Evolutionary conservation across 2,329 filamentous ascomycete species (phyloP), one percentile per base, ranked within the genome.

Genomic region (Clonostachys chloroleuca): DNA sequence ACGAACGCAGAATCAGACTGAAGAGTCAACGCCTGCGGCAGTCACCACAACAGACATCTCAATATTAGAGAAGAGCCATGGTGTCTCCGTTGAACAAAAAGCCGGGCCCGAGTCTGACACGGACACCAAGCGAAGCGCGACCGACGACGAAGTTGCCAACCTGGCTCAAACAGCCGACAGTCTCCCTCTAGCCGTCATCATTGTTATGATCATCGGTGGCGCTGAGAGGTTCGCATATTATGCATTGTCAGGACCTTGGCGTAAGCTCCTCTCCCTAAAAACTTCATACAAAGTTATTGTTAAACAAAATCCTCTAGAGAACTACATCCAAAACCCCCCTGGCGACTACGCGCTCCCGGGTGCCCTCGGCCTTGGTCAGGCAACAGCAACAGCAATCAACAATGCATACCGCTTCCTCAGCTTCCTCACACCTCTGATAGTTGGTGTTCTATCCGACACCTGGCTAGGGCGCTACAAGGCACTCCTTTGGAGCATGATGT

Each of bases 381-480:
- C 70, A 8, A 69, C 63, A 6, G 75, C 76, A 5, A 73, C 72
- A 7, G 68, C 61, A 6, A 64, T 79, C 7, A 67, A 65, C 43
- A 75, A 74, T 47, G 70, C 65, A 20, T 77, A 77, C 49, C 66
- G 69, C 40, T 63, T 77, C 40, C 67, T 70, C 47, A 64, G 65
- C 14, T 77, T 72, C 49, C 61, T 79, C 34, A 78, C 77, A n/a
- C 80, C 81, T 5, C 75, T 83, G 35, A 47, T 78, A 20, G 76
- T 79, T 60, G 81, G 78, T 43, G 74, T 80, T 47, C 59, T 83
- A 47, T 78, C 81, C 20, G 81, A 85, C 57, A 74, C 77, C 36
- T 81, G 80, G 59, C 66, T 81, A 14, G 81, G 81, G 47, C 78
- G 81, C 54, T 83, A 78, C 63, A 80, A 78, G 59, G 80, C 81